Conservation (phyloP, 2,329 filamentous ascomycete species). For the Trichoderma atroviride region DNA sequence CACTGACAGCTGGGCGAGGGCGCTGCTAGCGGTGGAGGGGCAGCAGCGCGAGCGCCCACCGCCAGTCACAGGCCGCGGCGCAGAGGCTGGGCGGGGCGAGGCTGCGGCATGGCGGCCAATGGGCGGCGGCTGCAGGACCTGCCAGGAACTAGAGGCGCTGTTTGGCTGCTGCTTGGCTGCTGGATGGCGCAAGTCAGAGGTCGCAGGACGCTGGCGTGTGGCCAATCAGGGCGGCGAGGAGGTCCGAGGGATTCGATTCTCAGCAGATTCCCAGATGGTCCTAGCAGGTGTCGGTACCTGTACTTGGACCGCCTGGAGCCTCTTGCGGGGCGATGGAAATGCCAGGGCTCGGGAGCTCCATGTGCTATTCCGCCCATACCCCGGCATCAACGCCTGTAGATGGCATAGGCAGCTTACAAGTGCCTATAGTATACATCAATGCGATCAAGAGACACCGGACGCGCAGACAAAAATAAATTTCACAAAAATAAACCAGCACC, state of each 20-base stretch:
- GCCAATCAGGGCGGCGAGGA: slow-evolving; percentile 14
- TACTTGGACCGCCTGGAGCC: neutral
- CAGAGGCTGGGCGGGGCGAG: neutral
- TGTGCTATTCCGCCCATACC: neutral
- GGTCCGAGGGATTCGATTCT: neutral
- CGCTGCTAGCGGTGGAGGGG: neutral
- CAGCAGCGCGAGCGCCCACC: neutral
- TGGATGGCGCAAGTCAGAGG: slow-evolving; percentile 6
- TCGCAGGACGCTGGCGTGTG: slow-evolving; percentile 5
- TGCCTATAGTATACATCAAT: neutral
- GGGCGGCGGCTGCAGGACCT: slow-evolving; percentile 4
- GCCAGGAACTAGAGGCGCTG: neutral
- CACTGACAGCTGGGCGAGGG: neutral
- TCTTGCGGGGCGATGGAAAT: neutral
- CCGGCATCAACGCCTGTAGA: neutral
- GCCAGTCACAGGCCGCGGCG: neutral
- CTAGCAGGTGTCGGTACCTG: neutral
- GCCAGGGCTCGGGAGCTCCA: neutral
- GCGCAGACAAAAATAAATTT: neutral
- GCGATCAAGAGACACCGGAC: too few relatives aligned
- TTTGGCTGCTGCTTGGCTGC: neutral
- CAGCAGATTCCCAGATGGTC: neutral
- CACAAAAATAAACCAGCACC: neutral
- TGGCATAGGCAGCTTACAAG: too few relatives aligned
- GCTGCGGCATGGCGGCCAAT: slow-evolving; percentile 21